Evolutionary conservation across 2,329 filamentous ascomycete species (phyloP), one percentile per base, ranked within the genome.

Genomic region (Esteya vermicola): DNA sequence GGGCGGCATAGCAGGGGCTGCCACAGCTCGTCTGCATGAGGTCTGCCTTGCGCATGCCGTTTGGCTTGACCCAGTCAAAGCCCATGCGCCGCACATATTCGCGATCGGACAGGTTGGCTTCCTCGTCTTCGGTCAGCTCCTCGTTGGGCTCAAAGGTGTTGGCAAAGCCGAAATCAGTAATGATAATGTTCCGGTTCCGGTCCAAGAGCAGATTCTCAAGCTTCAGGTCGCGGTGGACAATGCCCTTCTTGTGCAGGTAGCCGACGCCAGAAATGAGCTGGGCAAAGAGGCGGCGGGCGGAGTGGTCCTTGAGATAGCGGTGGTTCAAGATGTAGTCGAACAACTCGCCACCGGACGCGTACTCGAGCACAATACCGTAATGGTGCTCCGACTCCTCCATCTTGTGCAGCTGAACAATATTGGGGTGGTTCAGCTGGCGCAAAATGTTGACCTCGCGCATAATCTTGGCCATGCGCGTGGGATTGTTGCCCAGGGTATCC

Each of bases 21-120:
- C 91, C 91, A 58, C 91, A 98, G 58, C 91, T 96, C 10, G 91
- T 98, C 62, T 95, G 89, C 91, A 98, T 98, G 54, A 98, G 65
- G 63, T 98, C 91, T 28, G 91, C 91, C 52, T 86, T 78, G 45
- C 89, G 74, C 52, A 77, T 70, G 13, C 85, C 86, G 48, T 83
- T 82, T 12, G 74, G 58, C 51, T 84, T 78, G 30, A 83, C 61
- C 51, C 78, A 81, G 58, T 96, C 89, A 36, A 96, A 67, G n/a
- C 85, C 83, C 63, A 82, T 71, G 38, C 79, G 72, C 63, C 89
- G 89, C 45, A 96, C 81, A 54, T 80, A 91, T 16, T 95, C 88
- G 48, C 85, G 82, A 54, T 94, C 89, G 21, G 75, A 73, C 19
- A 98, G 65, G 47, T 86, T 84, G 52, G 85, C 75, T 59, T 96